These are phyloP conservation scores for Naegleria lovaniensis DNA, from an alignment of 208 protist genomes.

Conservation along the genomic window DNA sequence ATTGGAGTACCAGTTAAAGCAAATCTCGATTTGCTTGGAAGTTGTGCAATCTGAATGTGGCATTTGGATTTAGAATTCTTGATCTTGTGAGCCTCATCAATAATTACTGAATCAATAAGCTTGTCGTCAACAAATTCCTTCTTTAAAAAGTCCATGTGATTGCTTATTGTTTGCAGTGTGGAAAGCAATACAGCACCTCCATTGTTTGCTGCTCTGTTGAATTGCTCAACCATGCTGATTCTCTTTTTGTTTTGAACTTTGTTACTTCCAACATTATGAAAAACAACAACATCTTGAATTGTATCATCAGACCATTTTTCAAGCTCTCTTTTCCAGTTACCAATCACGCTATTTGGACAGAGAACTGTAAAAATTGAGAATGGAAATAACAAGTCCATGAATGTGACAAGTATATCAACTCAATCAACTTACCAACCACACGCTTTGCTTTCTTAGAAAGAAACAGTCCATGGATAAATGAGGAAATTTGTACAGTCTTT, in stretches of 20 bases:
- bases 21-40: constrained; percentile 80
- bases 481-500: constrained; percentile 94
- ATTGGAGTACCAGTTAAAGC: constrained; percentile 63
- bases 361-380: constrained; percentile 60
- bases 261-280: constrained; percentile 35
- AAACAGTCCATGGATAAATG: constrained; percentile 76
- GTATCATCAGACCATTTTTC: constrained; percentile 74
- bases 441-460: constrained; percentile 59
- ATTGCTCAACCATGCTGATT: constrained; percentile 46
- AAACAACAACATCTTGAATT: constrained; percentile 57
- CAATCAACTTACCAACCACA: constrained; percentile 26
- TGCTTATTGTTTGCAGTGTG: constrained; percentile 72
- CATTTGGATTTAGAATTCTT: constrained; percentile 84
- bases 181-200: constrained; percentile 70
- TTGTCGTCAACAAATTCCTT: neutral
- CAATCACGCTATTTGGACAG: constrained; percentile 77
- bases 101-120: constrained; percentile 54
- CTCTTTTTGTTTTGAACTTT: constrained; percentile 47
- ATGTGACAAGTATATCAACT: too few relatives aligned
- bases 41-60: constrained; percentile 80
- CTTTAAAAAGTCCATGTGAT: neutral
- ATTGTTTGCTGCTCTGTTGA: neutral
- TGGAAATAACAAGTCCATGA: too few relatives aligned
- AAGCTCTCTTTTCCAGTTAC: constrained; percentile 85
- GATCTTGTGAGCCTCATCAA: constrained; percentile 96